Base-by-base conservation (phyloP, 202 grass and related monocot genomes). In the Schoenoplectus tabernaemontani region DNA sequence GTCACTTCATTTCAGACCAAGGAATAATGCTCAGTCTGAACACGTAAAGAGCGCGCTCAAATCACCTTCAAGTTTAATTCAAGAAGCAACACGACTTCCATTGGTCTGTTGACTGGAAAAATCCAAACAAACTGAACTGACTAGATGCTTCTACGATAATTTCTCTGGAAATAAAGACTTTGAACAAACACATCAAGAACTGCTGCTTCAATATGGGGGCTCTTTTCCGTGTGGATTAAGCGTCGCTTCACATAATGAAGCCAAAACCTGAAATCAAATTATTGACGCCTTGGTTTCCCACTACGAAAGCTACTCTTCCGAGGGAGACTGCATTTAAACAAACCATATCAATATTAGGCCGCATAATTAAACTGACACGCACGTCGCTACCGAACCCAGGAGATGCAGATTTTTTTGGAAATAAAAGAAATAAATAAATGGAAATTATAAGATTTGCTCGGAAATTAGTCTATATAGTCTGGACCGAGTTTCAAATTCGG, bases 211-310 rank as follows among this genome's bases (percentile, higher is more conserved):
- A n/a, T n/a, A n/a, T 51, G 44, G 38, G 23, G 43, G 32, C 43
- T 51, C 13, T n/a, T 3, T 74, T 30, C 43, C 69, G 69, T 74
- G 69, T 53, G 47, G 47, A 24, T 10, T 2, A 51, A 73, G 44
- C 13, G 12, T 73, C 42, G 15, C 33, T 11, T 32, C 67, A 47
- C 43, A 53, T 53, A 53, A 34, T 74, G 46, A 34, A 53, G 44
- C 69, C 69, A 74, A 74, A 73, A 0, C 0, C 24, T 3, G 0
- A 4, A 69, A 33, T 33, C 13, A n/a, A 53, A 74, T 4, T 19
- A 74, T 74, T 54, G 70, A 74, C 46, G 12, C 48, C 32, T 51
- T 53, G 69, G 15, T 34, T 71, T 74, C 46, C 70, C 46, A 74
- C 70, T 51, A 36, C 2, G 46, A 74, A 36, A 74, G 70, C 70